phyloP scores from a whole-genome alignment of 1,284 basidiomycete genomes.

The Sporisorium scitamineum region DNA sequence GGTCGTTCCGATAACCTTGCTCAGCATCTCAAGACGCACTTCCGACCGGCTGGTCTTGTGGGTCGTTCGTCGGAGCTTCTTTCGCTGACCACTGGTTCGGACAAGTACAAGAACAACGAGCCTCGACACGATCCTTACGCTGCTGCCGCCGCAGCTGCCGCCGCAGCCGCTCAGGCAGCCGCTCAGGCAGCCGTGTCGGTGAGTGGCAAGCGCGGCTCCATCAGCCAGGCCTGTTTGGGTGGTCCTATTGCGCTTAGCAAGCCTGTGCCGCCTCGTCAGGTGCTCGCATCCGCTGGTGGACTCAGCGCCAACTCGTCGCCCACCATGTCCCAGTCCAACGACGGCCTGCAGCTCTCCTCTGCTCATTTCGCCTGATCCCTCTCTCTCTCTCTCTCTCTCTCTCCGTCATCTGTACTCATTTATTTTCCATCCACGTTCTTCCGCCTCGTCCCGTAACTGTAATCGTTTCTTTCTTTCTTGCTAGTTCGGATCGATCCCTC shows the following conservation, averaged over 20 bases:
- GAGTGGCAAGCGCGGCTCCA: conserved; percentile 29
- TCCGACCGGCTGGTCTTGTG: conserved; percentile 54
- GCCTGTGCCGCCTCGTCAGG: conserved; percentile 33
- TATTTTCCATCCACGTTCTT: not conserved
- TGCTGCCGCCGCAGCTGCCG: conserved; percentile 53
- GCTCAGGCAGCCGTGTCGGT: conserved; percentile 45
- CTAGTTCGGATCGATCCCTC: too few species aligned
- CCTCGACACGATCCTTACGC: conserved; percentile 62
- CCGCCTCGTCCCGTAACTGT: not conserved
- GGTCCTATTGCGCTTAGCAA: conserved; percentile 51
- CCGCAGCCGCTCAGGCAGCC: conserved; percentile 49
- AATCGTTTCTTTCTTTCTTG: not conserved
- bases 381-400: not conserved
- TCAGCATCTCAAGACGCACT: conserved; percentile 69
- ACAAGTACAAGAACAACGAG: conserved; percentile 45
- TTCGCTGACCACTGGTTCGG: conserved; percentile 36
- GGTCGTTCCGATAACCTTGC: conserved; percentile 67
- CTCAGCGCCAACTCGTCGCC: conserved; percentile 44
- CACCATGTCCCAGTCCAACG: conserved; percentile 6
- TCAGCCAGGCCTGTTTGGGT: conserved; percentile 39
- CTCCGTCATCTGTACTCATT: conserved; percentile 1
- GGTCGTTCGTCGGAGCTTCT: conserved; percentile 51
- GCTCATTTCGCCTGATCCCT: conserved; percentile 22
- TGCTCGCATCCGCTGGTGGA: conserved; percentile 29
- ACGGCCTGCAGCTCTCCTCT: conserved; percentile 10